Percentiles rank a stretch among this genome's conserved stretches.
These are phyloP conservation scores for Sporobolomyces phaffii DNA, from an alignment of 768 basidiomycete genomes.

Conservation along the genomic window DNA sequence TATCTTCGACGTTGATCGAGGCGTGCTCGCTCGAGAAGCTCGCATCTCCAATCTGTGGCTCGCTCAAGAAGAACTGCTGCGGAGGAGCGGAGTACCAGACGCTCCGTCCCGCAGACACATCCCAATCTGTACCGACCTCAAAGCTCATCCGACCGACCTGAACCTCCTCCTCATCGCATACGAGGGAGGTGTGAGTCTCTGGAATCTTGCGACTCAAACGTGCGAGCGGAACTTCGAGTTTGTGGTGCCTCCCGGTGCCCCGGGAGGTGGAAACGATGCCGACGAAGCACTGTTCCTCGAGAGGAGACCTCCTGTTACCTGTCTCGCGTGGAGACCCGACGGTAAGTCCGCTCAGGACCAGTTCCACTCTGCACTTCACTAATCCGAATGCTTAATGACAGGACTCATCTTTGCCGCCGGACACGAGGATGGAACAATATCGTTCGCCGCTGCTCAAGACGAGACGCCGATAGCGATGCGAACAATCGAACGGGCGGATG, in stretches of 20 bases:
- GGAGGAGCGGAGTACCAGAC: conserved; percentile 48
- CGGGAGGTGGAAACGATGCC: conserved; percentile 65
- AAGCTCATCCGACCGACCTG: conserved; percentile 39
- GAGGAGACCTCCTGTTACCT: conserved; percentile 64
- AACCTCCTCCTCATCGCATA: conserved; percentile 43
- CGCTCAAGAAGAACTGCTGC: conserved; percentile 59
- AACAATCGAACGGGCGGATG: conserved; percentile 54
- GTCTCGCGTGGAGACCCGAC: conserved; percentile 65
- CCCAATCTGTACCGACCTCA: conserved; percentile 39
- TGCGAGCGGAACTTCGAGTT: conserved; percentile 61
- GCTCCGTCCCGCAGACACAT: conserved; percentile 39
- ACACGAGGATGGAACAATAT: conserved; percentile 71
- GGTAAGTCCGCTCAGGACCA: conserved; percentile 38
- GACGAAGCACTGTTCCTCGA: conserved; percentile 60
- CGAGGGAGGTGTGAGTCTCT: conserved; percentile 49
- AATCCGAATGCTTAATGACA: not conserved
- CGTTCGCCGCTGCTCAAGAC: conserved; percentile 76
- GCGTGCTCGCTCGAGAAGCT: conserved; percentile 59
- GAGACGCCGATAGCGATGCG: conserved; percentile 68
- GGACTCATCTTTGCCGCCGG: conserved; percentile 69
- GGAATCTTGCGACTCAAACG: conserved; percentile 46
- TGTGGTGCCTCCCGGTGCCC: conserved; percentile 69
- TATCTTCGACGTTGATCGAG: conserved; percentile 69
- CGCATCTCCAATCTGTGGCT: conserved; percentile 71
- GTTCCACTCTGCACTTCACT: not conserved